phyloP scores from a whole-genome alignment of 2,329 filamentous ascomycete species.

The Coniochaeta hoffmannii region DNA sequence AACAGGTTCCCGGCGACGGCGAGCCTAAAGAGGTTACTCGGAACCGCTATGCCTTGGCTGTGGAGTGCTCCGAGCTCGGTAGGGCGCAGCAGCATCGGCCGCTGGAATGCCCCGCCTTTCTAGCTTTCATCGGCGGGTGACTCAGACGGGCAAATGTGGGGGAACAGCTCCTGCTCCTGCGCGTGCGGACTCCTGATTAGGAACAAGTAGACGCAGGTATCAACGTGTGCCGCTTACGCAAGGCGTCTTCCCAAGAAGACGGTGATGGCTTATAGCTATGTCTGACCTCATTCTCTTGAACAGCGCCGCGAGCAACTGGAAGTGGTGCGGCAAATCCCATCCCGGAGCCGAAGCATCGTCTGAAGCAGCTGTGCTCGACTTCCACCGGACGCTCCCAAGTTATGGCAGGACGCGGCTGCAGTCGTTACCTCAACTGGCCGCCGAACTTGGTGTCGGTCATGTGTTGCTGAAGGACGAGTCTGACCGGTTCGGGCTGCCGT shows the following conservation, averaged over 20 bases:
- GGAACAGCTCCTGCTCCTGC: too few species aligned
- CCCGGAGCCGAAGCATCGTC: neutral
- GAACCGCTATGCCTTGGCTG: neutral
- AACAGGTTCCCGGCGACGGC: too few species aligned
- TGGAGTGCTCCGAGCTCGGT: neutral
- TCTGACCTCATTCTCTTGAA: neutral
- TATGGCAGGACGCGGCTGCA: slow-evolving; percentile 49
- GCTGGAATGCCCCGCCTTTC: neutral
- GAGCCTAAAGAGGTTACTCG: neutral
- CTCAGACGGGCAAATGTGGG: neutral
- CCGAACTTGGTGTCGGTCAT: slow-evolving; percentile 45
- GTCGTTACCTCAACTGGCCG: slow-evolving; percentile 44
- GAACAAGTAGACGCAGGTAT: too few species aligned
- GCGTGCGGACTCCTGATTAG: too few species aligned
- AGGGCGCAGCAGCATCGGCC: too few species aligned
- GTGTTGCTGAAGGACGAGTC: slow-evolving; percentile 68
- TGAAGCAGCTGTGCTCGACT: neutral
- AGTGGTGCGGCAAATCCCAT: neutral
- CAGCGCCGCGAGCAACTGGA: neutral
- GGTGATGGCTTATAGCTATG: neutral
- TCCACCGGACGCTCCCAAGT: slow-evolving; percentile 51
- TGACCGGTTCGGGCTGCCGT: slow-evolving; percentile 57
- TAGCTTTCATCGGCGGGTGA: neutral
- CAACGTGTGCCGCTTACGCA: too few species aligned
- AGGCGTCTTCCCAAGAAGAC: too few species aligned